Percentiles rank a stretch among this genome's conserved stretches.
phyloP scores from a whole-genome alignment of 2,329 filamentous ascomycete genomes.

The Aspergillus pseudonomiae region DNA sequence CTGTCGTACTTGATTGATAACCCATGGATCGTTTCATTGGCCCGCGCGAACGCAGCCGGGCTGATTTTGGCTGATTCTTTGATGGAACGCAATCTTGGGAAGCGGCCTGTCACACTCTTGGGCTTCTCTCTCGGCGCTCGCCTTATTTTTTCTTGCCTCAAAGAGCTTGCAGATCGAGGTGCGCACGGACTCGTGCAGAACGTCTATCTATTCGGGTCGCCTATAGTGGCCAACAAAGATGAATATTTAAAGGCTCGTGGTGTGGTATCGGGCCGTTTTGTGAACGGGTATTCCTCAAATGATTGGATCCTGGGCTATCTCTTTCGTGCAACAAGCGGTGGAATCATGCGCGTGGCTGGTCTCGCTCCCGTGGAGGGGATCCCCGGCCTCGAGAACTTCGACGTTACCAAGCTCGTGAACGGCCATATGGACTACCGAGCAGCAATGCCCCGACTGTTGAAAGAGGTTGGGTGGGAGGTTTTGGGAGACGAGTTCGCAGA shows the following conservation, averaged over 20 bases:
- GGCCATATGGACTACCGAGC: slow-evolving; percentile 97
- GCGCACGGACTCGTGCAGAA: slow-evolving; percentile 90
- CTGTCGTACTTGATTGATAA: slow-evolving; percentile 97
- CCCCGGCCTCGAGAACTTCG: slow-evolving; percentile 83
- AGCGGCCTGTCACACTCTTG: slow-evolving; percentile 86
- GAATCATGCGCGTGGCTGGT: slow-evolving; percentile 85
- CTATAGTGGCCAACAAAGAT: slow-evolving; percentile 86
- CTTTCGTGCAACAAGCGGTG: slow-evolving; percentile 90
- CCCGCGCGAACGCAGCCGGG: slow-evolving; percentile 83
- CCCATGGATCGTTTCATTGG: slow-evolving; percentile 95
- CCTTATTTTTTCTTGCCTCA: slow-evolving; percentile 89
- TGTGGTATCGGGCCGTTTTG: slow-evolving; percentile 88
- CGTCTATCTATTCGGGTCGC: slow-evolving; percentile 91
- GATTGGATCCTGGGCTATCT: slow-evolving; percentile 98
- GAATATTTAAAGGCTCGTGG: slow-evolving; percentile 80
- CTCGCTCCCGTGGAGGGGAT: slow-evolving; percentile 74
- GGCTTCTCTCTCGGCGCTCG: slow-evolving; percentile 92
- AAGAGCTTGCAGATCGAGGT: slow-evolving; percentile 80
- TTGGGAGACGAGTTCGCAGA: slow-evolving; percentile 93
- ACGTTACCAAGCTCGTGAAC: slow-evolving; percentile 81
- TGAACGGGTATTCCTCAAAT: slow-evolving; percentile 91
- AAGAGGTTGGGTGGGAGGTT: slow-evolving; percentile 87
- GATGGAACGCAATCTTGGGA: slow-evolving; percentile 87
- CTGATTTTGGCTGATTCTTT: slow-evolving; percentile 93
- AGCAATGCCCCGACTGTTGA: slow-evolving; percentile 84